Base-by-base conservation (phyloP, 169 alveolate species). In the Plasmodium sp. region DNA sequence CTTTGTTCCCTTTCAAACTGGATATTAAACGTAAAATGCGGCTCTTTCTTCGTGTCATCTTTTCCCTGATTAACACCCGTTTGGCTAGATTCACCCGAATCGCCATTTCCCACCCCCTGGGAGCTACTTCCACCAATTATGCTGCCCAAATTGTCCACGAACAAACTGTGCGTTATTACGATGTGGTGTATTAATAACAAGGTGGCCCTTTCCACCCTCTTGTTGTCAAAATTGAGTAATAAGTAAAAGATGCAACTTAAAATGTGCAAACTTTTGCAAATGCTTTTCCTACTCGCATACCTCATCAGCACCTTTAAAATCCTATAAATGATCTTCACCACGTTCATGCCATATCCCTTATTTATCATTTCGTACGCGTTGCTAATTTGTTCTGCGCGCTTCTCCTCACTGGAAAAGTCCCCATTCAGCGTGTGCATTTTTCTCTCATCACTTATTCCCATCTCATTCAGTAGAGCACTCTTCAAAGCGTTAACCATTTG, bases 231-330 rank as follows among this genome's bases (percentile, higher is more conserved):
- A 48, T 86, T 86, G 41, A 86, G 58, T 86, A 86, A 34, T 48
- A 86, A 39, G 56, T 34, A 86, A 2, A 86, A 86, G 12, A 86
- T 77, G 43, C 86, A 86, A 54, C 82, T 54, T 54, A 86, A 14
- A 27, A 86, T 86, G 33, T 86, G 71, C 48, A 86, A 86, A 75
- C 34, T 86, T 86, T 86, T 86, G 62, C 58, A 86, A 36, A 86
- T 56, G 67, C 48, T 77, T 36, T 56, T 79, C 45, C 45, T 86
- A 86, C 16, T 86, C 48, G 31, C 67, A 45, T 86, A 86, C 45
- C 54, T 75, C 22, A 86, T 14, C 14, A 58, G 16, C 56, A 86
- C 86, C 22, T 86, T 36, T 86, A 86, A 79, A 34, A 86, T 71
- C 51, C 58, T 31, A 86, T 86, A 86, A 2, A 58, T 71, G 5